These are phyloP conservation scores for Claviceps sp. DNA, from an alignment of 2,329 filamentous ascomycete genomes.

Conservation along the genomic window DNA sequence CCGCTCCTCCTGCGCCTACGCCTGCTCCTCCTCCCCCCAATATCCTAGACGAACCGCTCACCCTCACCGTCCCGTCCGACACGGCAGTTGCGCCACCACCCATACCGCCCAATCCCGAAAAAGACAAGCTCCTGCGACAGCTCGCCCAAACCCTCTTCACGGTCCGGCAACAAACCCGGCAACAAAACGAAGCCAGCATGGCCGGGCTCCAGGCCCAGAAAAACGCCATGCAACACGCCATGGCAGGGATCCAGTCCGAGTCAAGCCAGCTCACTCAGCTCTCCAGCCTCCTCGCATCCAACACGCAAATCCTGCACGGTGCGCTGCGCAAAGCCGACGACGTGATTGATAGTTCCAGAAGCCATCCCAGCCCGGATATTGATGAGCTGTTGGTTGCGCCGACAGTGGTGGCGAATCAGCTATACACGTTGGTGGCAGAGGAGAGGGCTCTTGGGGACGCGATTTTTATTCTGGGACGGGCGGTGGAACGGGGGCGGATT, in stretches of 20 bases:
- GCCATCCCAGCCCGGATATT: conserved; percentile 58
- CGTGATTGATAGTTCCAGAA: conserved; percentile 60
- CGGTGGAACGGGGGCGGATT: conserved; percentile 59
- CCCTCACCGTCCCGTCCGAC: conserved; percentile 33
- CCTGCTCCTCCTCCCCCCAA: conserved; percentile 32
- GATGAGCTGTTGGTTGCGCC: conserved; percentile 90
- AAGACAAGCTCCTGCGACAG: conserved; percentile 70
- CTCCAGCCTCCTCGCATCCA: conserved; percentile 56
- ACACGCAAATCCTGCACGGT: conserved; percentile 65
- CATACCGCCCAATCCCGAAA: conserved; percentile 90
- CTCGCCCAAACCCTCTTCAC: conserved; percentile 57
- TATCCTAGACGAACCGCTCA: conserved; percentile 42
- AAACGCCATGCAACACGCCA: conserved; percentile 57
- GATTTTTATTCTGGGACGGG: conserved; percentile 67
- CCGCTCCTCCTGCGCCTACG: conserved; percentile 12
- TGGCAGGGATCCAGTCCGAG: conserved; percentile 60
- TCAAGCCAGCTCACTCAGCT: conserved; percentile 57
- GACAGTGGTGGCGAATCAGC: conserved; percentile 81
- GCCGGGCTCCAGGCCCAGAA: conserved; percentile 68
- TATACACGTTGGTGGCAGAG: conserved; percentile 81
- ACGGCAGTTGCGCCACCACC: conserved; percentile 57
- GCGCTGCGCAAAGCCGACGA: conserved; percentile 66
- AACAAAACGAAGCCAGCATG: conserved; percentile 62
- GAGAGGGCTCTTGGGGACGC: conserved; percentile 78
- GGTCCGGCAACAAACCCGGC: conserved; percentile 54